Conservation (phyloP, 805 yeast genomes). For the Starmerella tilneyi region DNA sequence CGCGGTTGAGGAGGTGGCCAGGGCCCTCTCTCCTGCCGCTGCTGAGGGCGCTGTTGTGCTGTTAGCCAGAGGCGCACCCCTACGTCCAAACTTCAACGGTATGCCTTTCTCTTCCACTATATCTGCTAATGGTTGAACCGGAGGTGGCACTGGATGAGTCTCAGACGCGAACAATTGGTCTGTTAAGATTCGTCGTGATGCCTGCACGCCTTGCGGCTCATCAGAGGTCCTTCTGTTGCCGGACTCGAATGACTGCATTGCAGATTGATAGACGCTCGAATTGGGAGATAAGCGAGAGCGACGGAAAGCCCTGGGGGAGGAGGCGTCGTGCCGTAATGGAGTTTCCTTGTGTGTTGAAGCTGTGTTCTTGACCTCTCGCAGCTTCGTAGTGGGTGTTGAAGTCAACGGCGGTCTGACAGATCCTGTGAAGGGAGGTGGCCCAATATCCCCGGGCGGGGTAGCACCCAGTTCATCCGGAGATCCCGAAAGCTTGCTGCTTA, state of each 20-base stretch:
- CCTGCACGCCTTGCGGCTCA: too few species aligned
- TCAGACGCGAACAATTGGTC: too few species aligned
- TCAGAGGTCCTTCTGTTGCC: background rate
- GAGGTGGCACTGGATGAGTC: background rate
- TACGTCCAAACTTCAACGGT: background rate
- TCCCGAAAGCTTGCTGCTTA: background rate
- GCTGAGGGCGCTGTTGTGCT: too few species aligned
- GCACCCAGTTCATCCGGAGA: background rate
- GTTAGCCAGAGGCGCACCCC: too few species aligned
- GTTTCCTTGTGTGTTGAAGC: too few species aligned
- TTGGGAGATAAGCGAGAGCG: background rate
- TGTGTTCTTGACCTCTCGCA: too few species aligned
- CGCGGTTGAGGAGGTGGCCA: too few species aligned
- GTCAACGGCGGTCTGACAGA: slow-evolving; percentile 2
- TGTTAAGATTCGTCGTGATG: too few species aligned
- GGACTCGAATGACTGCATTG: background rate
- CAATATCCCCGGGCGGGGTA: background rate
- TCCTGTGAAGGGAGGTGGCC: background rate
- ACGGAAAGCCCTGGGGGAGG: too few species aligned
- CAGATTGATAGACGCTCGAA: slow-evolving; percentile 1
- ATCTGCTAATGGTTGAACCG: background rate
- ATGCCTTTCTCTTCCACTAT: background rate
- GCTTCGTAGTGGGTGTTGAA: background rate
- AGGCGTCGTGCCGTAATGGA: too few species aligned
- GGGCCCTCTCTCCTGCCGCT: too few species aligned